Evolutionary conservation across 306 rosid genomes (phyloP), one percentile per base, ranked within the genome.

Genomic region (Quillaja saponaria): DNA sequence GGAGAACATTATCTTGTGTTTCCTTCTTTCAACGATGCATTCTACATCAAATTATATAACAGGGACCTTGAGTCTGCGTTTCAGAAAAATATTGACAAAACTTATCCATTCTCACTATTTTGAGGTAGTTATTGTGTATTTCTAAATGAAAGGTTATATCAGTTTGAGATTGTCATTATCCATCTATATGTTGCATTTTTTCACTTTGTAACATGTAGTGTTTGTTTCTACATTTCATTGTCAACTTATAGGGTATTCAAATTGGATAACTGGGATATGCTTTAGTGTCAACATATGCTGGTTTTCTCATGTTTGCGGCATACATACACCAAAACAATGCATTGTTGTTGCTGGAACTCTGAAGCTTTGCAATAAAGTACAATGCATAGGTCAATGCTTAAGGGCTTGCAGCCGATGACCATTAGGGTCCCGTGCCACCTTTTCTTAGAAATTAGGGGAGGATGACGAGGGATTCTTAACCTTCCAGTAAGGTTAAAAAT

Each of bases 21-120:
- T 94, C 79, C 95, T 94, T 63, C 74, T 81, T 48, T 94, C 99
- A 58, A 78, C 95, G 38, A 75, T 89, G 74, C 95, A 89, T 59
- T 87, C 97, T 31, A 89, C 97, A 13, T 84, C 99, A 33, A 89
- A 94, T 71, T 94, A 76, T 56, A 78, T 94, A 61, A 89, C 99
- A 12, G 97, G 99, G 65, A 83, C 81, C 81, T 69, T 94, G 80
- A 89, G 99, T 77, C 82, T 89, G 64, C 97, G 81, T 65, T 94
- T 94, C 95, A 81, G 99, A 80, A 89, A 86, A 54, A 83, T 89
- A 76, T 82, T 94, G 81, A 89, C 99, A 17, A 82, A 81, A 68
- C 89, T 85, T 55, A 85, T 94, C 60, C 99, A 94, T 72, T 72
- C 95, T 64, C 94, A 89, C 76, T 94, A 94, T 84, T 94, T 94